Evolutionary conservation across 768 basidiomycete species (phyloP).

Genomic region (Cystobasidium tubakii): DNA sequence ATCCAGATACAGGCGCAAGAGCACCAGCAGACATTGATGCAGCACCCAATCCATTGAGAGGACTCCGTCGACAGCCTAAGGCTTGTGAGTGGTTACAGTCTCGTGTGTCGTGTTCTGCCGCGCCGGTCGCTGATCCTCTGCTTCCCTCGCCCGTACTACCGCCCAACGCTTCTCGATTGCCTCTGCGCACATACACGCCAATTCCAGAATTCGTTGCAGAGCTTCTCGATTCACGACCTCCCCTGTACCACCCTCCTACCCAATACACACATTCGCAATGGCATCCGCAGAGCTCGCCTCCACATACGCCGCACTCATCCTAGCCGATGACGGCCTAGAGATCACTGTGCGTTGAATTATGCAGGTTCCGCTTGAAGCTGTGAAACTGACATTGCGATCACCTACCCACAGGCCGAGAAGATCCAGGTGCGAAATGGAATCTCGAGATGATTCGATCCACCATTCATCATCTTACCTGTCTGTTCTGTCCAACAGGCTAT

Average conservation of each 20-base stretch:
- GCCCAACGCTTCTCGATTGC: slow-evolving; percentile 8
- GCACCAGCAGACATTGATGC: background rate
- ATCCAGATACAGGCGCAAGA: background rate
- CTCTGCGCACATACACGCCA: slow-evolving; percentile 7
- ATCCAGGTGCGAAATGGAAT: slow-evolving; percentile 53
- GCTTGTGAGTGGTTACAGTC: background rate
- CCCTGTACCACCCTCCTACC: background rate
- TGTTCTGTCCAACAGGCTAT: slow-evolving; percentile 52
- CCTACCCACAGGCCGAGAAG: slow-evolving; percentile 69
- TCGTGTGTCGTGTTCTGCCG: background rate
- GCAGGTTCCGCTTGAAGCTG: background rate
- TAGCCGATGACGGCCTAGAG: slow-evolving; percentile 93
- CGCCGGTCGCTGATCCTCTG: background rate
- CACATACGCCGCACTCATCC: slow-evolving; percentile 95
- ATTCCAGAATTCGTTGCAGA: slow-evolving; percentile 24
- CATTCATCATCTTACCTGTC: background rate
- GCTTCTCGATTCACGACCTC: background rate
- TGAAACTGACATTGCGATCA: background rate
- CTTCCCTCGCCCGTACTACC: background rate
- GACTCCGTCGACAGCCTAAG: slow-evolving; percentile 1
- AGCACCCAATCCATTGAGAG: background rate
- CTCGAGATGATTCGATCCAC: background rate
- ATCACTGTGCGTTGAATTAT: slow-evolving; percentile 71
- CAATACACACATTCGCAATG: slow-evolving; percentile 42
- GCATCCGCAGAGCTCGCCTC: slow-evolving; percentile 74